Evolutionary conservation across 176 grass and related monocot genomes (phyloP), one percentile per base, ranked within the genome.

Genomic region (Aegilops bicornis): DNA sequence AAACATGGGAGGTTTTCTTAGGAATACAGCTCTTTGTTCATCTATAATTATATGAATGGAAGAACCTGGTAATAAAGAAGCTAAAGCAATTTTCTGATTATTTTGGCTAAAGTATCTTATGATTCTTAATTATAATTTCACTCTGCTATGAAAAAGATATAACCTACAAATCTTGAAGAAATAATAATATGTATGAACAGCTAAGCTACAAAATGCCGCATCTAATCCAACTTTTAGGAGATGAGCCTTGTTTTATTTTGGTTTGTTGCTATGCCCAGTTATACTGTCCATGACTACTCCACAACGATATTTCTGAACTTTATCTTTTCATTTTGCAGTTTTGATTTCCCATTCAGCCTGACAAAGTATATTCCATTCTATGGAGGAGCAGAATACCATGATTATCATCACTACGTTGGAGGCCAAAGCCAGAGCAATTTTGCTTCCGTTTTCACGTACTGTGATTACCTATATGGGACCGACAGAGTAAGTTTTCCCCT

Each of bases 321-420:
- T 52, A 24, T 25, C 24, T 62, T 77, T 11, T 42, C 40, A 56
- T 54, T 73, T 87, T 88, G 69, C 93, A 98, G 96, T 25, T 98
- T 91, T 85, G 96, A 98, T 84, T 98, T 98, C 80, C 96, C 96
- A 86, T 89, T 92, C 32, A 92, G 9, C 58, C 96, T 87, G 12
- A 92, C 93, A 83, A 98, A 98, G 65, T 95, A 90, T 83, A 92
- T 98, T 58, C 96, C 96, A 12, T 95, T 98, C 85, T 95, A 95
- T 79, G 96, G 96, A 79, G 96, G 96, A 64, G 90, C 96, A 43
- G 93, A 98, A 71, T 98, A 98, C 71, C 96, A 95, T 89, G 96
- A 98, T 90, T 98, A 94, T 89, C 93, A 98, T 87, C 96, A 98
- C 86, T 95, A 92, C 59, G 91, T 95, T 20, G 96, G 96, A 79